These are phyloP conservation scores for Alloteropsis angusta DNA, from an alignment of 202 grass and related monocot species.

Conservation along the genomic window DNA sequence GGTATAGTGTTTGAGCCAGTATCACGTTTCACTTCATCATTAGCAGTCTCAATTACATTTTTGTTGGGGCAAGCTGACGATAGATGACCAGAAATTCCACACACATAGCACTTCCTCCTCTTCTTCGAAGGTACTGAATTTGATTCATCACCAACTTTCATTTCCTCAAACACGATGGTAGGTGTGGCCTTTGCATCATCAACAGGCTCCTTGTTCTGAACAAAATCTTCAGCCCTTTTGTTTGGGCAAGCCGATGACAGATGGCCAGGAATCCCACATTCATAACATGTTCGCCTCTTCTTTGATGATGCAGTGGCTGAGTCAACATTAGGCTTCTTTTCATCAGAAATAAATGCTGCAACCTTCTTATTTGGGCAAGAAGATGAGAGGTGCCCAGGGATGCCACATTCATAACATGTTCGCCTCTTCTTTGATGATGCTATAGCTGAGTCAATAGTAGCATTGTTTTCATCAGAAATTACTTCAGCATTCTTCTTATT, in stretches of 20 bases:
- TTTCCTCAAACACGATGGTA: not conserved
- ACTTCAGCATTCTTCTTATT: slow-evolving; percentile 23
- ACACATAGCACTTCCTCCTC: slow-evolving; percentile 63
- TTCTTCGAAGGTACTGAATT: slow-evolving; percentile 38
- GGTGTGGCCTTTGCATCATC: slow-evolving; percentile 9
- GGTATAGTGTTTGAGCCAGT: not conserved
- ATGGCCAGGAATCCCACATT: slow-evolving; percentile 67
- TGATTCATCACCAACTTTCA: not conserved
- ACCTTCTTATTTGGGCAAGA: slow-evolving; percentile 59
- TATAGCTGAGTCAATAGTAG: slow-evolving; percentile 17
- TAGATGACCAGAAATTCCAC: slow-evolving; percentile 69
- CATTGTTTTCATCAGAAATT: slow-evolving; percentile 20
- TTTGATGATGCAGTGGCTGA: slow-evolving; percentile 19
- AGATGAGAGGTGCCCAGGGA: slow-evolving; percentile 72
- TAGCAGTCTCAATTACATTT: not conserved
- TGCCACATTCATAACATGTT: slow-evolving; percentile 70
- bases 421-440: slow-evolving; percentile 50
- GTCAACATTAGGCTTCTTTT: slow-evolving; percentile 21
- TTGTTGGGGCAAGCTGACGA: slow-evolving; percentile 78
- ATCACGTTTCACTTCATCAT: not conserved
- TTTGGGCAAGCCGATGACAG: slow-evolving; percentile 74
- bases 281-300: slow-evolving; percentile 73
- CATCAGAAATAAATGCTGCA: slow-evolving; percentile 1
- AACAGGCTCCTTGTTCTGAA: slow-evolving; percentile 7
- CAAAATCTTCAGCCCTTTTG: slow-evolving; percentile 24